Base-by-base conservation (phyloP, 306 rosid genomes). In the Begonia masoniana region DNA sequence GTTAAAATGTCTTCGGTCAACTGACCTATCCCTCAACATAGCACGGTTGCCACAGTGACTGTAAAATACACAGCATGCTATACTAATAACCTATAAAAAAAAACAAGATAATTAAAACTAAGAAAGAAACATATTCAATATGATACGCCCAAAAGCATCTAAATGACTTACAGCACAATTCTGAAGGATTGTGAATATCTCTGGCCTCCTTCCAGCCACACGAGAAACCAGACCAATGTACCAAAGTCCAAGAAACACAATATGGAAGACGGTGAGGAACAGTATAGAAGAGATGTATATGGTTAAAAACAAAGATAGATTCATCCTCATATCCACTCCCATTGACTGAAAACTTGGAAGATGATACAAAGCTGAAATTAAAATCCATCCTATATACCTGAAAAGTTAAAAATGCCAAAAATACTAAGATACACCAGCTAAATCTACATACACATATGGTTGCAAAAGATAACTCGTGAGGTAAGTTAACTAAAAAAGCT, bases 251-350 rank as follows among this genome's bases (percentile, higher is more conserved):
- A 71, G 57, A 66, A 92, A 92, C 63, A 86, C 49, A 69, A 86
- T 72, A 69, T 92, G 99, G 66, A 92, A 92, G 56, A 81, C 85
- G 50, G 76, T 41, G 68, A 92, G 99, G 77, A 92, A 92, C 59
- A 79, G 62, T 60, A 86, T 81, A 68, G 99, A 92, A 63, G 99
- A 75, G 53, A 92, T 67, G 51, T 73, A 92, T 63, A 92, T 88
- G 12, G 95, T 86, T 52, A 86, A 68, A 69, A 87, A 84, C 68
- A 92, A 64, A 24, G 96, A 86, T 19, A 92, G 71, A 69, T 82
- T 92, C 99, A 86, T 86, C 78, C 95, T 83, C 77, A 92, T 64
- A 75, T 92, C 99, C 66, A 92, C 87, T 67, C 96, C 95, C 99
- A 86, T 92, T 66, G 95, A 86, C 83, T 67, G 88, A 70, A 86